A percentile compares a stretch with the other conserved stretches of the same genome.
Conservation (phyloP, 371 early-diverging fungal genomes). For the Mycotypha africana region DNA sequence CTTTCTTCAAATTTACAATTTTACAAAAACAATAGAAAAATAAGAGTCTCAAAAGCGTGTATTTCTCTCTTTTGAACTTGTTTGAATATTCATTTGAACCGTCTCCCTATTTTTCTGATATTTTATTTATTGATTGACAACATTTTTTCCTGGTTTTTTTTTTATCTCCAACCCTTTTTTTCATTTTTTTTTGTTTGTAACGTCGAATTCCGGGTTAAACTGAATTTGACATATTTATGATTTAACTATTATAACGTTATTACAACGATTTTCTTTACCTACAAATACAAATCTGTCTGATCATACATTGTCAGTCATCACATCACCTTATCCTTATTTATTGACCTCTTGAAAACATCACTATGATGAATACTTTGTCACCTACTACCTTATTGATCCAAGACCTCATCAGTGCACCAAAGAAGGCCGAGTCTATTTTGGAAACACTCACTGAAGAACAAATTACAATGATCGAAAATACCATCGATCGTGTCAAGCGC, state of each 20-base stretch:
- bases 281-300: no score
- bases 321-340: constrained; percentile 1
- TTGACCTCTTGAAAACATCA: no score
- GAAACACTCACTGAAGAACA: constrained; percentile 33
- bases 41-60: background rate
- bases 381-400: constrained; percentile 17
- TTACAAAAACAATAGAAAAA: background rate
- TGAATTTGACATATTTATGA: constrained; percentile 22
- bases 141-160: no score
- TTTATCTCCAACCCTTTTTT: no score
- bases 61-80: background rate
- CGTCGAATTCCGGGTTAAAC: no score
- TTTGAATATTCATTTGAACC: no score
- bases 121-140: constrained; percentile 1
- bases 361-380: constrained; percentile 9
- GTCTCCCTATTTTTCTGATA: background rate
- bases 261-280: no score
- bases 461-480: constrained; percentile 32
- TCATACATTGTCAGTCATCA: no score
- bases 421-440: constrained; percentile 32
- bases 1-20: background rate
- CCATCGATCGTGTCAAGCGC: constrained; percentile 32
- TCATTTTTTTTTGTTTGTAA: no score
- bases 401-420: constrained; percentile 32
- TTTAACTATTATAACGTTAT: constrained; percentile 17